Evolutionary conservation across 176 grass and related monocot genomes (phyloP).

Genomic region (Lolium perenne): DNA sequence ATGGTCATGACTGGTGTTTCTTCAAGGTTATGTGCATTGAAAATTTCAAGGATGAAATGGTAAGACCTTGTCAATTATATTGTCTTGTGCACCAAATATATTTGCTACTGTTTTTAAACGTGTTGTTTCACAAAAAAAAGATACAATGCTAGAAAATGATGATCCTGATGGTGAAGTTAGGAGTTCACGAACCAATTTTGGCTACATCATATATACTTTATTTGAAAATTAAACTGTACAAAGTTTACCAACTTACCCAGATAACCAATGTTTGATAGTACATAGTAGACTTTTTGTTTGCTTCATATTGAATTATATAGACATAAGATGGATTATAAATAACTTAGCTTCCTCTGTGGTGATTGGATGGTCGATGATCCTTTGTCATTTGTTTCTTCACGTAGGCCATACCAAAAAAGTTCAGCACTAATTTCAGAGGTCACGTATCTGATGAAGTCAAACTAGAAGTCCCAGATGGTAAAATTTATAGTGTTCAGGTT

Average conservation of each 20-base stretch:
- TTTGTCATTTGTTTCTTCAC: constrained; percentile 4
- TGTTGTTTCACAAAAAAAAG: neutral
- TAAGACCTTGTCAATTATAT: constrained; percentile 18
- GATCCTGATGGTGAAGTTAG: neutral
- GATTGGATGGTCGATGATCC: neutral
- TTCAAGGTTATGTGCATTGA: constrained; percentile 42
- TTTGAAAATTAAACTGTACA: neutral
- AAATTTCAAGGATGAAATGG: constrained; percentile 46
- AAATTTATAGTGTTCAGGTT: neutral
- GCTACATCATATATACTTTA: neutral
- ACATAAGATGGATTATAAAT: neutral
- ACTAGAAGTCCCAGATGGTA: neutral
- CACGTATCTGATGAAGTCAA: neutral
- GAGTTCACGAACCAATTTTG: neutral
- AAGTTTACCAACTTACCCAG: neutral
- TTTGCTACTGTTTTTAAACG: neutral
- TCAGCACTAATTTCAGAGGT: constrained; percentile 4
- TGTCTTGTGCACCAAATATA: neutral
- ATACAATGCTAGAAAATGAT: neutral
- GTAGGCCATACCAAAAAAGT: neutral
- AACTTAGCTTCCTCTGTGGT: neutral
- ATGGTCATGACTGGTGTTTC: constrained; percentile 35
- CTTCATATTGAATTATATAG: neutral
- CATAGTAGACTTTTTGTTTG: neutral
- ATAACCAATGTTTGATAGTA: neutral